A percentile compares a stretch with the other conserved stretches of the same genome.
These are phyloP conservation scores for Tricholoma furcatifolium DNA, from an alignment of 768 basidiomycete genomes.

Conservation along the genomic window DNA sequence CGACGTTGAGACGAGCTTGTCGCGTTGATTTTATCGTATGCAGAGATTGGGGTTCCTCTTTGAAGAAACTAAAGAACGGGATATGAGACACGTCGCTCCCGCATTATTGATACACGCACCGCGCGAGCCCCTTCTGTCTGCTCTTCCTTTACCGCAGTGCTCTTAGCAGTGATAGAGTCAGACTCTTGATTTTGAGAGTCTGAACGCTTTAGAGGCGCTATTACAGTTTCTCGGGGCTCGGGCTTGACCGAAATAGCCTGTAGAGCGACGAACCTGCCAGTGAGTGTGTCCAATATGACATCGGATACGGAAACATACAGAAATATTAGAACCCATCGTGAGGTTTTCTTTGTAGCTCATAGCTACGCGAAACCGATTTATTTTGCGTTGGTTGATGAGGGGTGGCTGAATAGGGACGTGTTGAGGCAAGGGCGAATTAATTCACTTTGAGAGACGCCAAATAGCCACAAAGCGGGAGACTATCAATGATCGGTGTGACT, in stretches of 20 bases:
- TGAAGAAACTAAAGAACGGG: conserved; percentile 19
- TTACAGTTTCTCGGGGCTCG: conserved; percentile 17
- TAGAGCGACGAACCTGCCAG: no score
- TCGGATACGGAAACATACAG: not conserved
- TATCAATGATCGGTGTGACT: conserved; percentile 10
- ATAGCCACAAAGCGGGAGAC: conserved; percentile 4
- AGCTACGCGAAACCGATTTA: conserved; percentile 4
- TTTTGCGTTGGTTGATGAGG: not conserved
- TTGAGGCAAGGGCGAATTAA: not conserved
- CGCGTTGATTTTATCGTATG: conserved; percentile 14
- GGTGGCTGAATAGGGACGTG: not conserved
- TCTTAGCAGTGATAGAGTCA: not conserved
- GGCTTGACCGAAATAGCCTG: conserved; percentile 15
- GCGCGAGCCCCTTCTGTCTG: conserved; percentile 24
- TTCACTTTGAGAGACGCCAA: conserved; percentile 3
- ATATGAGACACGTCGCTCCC: not conserved
- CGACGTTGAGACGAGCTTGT: not conserved
- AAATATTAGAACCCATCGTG: conserved; percentile 9
- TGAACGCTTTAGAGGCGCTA: conserved; percentile 9
- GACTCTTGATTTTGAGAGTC: conserved; percentile 11
- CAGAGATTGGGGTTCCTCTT: conserved; percentile 25
- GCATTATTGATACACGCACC: conserved; percentile 17
- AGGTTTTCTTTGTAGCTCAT: conserved; percentile 25
- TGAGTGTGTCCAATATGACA: not conserved
- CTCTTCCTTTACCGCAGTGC: conserved; percentile 29